Conservation (phyloP, 1,284 basidiomycete genomes). For the Rugosomyces carneus region DNA sequence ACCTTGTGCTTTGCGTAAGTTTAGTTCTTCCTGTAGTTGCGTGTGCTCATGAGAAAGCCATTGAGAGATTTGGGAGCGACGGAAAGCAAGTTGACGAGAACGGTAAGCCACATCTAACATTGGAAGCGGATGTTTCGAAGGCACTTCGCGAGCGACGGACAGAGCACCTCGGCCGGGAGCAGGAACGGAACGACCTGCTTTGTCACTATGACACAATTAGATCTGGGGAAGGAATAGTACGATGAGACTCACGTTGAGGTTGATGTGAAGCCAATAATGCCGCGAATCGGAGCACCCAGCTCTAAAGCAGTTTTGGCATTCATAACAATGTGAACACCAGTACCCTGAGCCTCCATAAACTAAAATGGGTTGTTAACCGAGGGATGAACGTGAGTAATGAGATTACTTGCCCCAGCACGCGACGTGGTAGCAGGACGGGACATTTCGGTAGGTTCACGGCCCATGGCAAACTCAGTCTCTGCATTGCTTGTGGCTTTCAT, state of each 20-base stretch:
- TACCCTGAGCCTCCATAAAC: constrained; percentile 98
- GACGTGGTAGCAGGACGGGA: constrained; percentile 96
- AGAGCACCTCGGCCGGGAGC: constrained; percentile 90
- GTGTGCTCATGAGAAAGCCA: constrained; percentile 89
- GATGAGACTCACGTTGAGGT: constrained; percentile 77
- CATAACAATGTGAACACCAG: constrained; percentile 96
- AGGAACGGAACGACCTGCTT: constrained; percentile 91
- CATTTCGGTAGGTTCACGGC: constrained; percentile 97
- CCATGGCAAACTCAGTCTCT: constrained; percentile 96
- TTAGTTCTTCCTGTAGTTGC: constrained; percentile 75
- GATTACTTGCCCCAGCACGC: constrained; percentile 71
- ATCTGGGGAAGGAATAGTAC: background rate
- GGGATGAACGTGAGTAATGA: constrained; percentile 1
- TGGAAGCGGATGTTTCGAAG: constrained; percentile 67
- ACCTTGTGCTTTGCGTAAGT: constrained; percentile 51
- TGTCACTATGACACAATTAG: constrained; percentile 55
- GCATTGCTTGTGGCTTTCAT: constrained; percentile 99
- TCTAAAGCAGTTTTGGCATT: constrained; percentile 93
- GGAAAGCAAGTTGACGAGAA: constrained; percentile 87
- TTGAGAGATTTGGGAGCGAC: constrained; percentile 86
- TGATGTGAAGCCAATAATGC: constrained; percentile 91
- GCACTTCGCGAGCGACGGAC: constrained; percentile 77
- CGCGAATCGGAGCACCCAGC: constrained; percentile 90
- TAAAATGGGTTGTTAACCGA: constrained; percentile 24
- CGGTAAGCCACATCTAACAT: constrained; percentile 85